Conservation (phyloP, 352 stramenopile genomes). For the Pythium aquatile region DNA sequence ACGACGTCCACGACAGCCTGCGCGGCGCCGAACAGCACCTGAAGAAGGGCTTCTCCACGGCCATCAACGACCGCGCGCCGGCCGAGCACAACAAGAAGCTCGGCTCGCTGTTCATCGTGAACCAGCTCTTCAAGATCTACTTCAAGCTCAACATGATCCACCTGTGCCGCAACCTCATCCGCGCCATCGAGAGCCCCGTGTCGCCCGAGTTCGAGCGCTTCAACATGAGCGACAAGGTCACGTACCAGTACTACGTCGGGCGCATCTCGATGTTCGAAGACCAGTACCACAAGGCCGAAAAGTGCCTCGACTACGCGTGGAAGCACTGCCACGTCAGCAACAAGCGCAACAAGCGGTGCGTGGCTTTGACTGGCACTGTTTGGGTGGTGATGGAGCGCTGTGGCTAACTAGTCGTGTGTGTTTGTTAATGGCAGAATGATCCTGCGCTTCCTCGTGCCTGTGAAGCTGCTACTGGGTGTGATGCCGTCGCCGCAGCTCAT, state of each 20-base stretch:
- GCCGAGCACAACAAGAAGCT: constrained; percentile 84
- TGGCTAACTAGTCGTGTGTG: not conserved
- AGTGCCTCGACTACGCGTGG: constrained; percentile 93
- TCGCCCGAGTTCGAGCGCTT: constrained; percentile 82
- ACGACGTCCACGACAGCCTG: constrained; percentile 77
- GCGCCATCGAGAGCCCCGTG: constrained; percentile 72
- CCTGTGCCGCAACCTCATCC: constrained; percentile 94
- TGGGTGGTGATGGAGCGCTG: not conserved
- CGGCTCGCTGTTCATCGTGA: constrained; percentile 91
- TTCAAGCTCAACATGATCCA: constrained; percentile 94
- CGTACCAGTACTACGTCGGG: constrained; percentile 95
- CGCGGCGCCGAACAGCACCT: constrained; percentile 82
- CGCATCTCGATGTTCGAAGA: constrained; percentile 97
- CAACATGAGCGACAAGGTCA: constrained; percentile 89
- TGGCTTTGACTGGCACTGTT: not conserved
- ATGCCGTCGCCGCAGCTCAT: constrained; percentile 91
- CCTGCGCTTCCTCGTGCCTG: constrained; percentile 93
- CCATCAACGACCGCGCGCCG: constrained; percentile 76
- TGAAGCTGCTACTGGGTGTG: constrained; percentile 92
- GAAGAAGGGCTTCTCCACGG: constrained; percentile 86
- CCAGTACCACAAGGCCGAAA: constrained; percentile 94
- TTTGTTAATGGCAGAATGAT: constrained; percentile 66
- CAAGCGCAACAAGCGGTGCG: constrained; percentile 85
- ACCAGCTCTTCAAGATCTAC: constrained; percentile 97
- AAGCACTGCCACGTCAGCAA: constrained; percentile 88